Evolutionary conservation across 2,329 filamentous ascomycete genomes (phyloP).

Genomic region (Colletotrichum noveboracense): DNA sequence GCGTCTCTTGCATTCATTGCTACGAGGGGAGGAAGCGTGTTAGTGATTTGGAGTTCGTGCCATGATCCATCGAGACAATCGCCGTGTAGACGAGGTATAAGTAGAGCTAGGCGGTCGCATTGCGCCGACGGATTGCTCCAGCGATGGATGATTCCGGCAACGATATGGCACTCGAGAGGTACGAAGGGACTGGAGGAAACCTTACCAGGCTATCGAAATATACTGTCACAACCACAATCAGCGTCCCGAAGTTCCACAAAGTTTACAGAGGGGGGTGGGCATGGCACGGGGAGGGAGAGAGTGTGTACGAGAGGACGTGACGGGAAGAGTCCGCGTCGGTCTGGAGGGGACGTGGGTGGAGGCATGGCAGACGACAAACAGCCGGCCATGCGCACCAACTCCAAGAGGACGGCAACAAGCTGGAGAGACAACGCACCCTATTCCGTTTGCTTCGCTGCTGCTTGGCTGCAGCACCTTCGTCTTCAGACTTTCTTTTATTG

Average conservation of each 20-base stretch:
- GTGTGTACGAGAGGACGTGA: not conserved
- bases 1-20: constrained; percentile 77
- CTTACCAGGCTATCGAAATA: constrained; percentile 67
- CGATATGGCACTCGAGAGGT: not conserved
- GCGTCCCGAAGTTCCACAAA: constrained; percentile 11
- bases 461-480: constrained; percentile 46
- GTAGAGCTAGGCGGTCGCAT: not conserved
- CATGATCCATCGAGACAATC: not conserved
- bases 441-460: constrained; percentile 67
- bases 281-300: not conserved
- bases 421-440: constrained; percentile 48
- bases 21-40: constrained; percentile 31
- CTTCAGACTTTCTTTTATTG: constrained; percentile 42
- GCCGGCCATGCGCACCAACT: not conserved
- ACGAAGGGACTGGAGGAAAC: not conserved
- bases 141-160: not conserved
- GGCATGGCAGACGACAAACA: not conserved
- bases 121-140: not conserved
- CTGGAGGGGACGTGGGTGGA: not conserved
- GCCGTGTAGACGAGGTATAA: not conserved
- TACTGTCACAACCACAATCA: constrained; percentile 43
- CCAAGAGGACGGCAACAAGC: not conserved
- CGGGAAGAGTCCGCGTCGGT: not conserved
- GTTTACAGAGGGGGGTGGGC: not conserved
- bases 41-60: not conserved